Percentiles rank a stretch among this genome's conserved stretches.
Evolutionary conservation across 2,329 filamentous ascomycete species (phyloP).

Genomic region (Diaporthe caulivora): DNA sequence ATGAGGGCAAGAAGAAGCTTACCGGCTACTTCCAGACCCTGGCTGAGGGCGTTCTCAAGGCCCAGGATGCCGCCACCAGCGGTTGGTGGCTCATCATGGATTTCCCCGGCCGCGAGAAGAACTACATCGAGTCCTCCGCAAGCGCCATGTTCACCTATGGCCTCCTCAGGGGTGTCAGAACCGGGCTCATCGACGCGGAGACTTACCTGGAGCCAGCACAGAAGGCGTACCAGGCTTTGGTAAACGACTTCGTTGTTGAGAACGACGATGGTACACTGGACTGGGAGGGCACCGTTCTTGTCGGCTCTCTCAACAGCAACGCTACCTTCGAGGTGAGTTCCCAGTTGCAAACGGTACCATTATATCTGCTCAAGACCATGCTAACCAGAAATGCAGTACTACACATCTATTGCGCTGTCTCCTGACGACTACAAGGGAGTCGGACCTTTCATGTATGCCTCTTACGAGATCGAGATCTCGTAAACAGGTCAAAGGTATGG

Average conservation of each 20-base stretch:
- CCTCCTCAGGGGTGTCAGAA: conserved; percentile 53
- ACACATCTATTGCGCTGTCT: conserved; percentile 49
- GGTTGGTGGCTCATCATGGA: conserved; percentile 55
- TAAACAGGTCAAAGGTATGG: neutral
- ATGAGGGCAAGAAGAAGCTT: conserved; percentile 26
- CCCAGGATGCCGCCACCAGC: conserved; percentile 32
- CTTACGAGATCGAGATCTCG: conserved; percentile 44
- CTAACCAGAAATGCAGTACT: conserved; percentile 47
- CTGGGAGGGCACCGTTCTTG: conserved; percentile 61
- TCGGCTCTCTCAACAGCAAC: conserved; percentile 59
- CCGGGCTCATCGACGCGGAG: conserved; percentile 46
- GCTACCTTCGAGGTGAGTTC: conserved; percentile 58
- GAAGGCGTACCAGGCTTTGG: conserved; percentile 54
- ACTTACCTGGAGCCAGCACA: conserved; percentile 46
- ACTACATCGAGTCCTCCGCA: conserved; percentile 60
- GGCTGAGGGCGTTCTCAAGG: conserved; percentile 28
- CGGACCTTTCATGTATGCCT: conserved; percentile 49
- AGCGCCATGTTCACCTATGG: conserved; percentile 59
- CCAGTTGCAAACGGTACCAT: neutral
- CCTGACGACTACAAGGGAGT: conserved; percentile 49
- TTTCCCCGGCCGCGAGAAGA: conserved; percentile 52
- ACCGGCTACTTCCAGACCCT: conserved; percentile 28
- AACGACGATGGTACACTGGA: conserved; percentile 57
- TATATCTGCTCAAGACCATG: neutral
- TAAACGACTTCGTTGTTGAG: conserved; percentile 55